Evolutionary conservation across 441 rosid genomes (phyloP), one percentile per base, ranked within the genome.

Genomic region (Codiaeum variegatum): DNA sequence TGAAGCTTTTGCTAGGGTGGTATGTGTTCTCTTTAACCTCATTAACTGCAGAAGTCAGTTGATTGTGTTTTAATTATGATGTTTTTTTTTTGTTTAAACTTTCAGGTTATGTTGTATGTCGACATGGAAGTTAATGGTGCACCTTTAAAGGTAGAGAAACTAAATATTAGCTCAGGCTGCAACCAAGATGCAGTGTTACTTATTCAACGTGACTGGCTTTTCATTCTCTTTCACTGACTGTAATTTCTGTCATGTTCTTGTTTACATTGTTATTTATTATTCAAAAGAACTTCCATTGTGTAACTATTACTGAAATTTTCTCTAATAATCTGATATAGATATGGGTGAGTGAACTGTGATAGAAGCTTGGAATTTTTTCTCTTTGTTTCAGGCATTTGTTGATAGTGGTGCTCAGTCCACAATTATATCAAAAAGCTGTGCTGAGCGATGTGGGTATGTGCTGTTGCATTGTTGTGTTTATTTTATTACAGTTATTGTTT

Each of bases 331-430:
- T 46, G 64, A 24, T 28, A 29, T 7, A 31, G 40, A 36, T 15
- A 11, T 42, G 8, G 26, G 71, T 54, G 0, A 28, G 21, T n/a
- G 49, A 63, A 69, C 29, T 29, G 18, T 32, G 29, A 49, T 54
- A 38, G 29, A 44, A 40, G 15, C 62, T 21, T 19, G 21, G 2
- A 1, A 19, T 61, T 13, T 36, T 70, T 19, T 78, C 44, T 72
- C 18, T 77, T 72, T 62, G 36, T 78, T 75, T 70, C 86, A 94
- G 99, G 99, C 98, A 72, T 94, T 94, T 71, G 94, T 94, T 80
- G 98, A 94, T 80, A 94, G 99, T 78, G 99, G 99, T 79, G 99
- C 99, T 49, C 97, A 94, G 82, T 92, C 99, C 2, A 94, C 99
- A 55, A 94, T 94, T 73, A 94, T 94, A 81, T 94, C 98, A 75